A percentile compares a stretch with the other conserved stretches of the same genome.
phyloP scores from a whole-genome alignment of 148 eudicot species.

The Rheum nobile region DNA sequence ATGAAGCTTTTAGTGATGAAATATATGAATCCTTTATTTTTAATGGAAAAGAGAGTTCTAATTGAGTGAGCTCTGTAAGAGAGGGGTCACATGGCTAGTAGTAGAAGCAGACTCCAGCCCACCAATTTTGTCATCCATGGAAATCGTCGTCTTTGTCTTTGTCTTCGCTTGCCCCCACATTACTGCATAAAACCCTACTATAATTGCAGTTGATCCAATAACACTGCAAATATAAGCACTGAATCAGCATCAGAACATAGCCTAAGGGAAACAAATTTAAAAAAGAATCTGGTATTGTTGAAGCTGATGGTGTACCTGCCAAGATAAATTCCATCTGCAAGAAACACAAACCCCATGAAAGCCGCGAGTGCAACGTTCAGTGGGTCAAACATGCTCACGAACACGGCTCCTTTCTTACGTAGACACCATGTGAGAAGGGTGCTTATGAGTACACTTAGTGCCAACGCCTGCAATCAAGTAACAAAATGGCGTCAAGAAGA shows the following conservation, averaged over 20 bases:
- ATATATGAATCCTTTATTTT: no score
- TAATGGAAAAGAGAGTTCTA: neutral
- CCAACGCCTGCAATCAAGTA: neutral
- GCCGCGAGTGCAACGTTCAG: neutral
- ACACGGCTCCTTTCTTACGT: neutral
- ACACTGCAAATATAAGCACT: conserved; percentile 18
- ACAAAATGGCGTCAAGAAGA: no score
- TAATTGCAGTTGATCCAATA: conserved; percentile 24
- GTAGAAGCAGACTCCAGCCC: neutral
- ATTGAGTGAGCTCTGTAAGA: neutral
- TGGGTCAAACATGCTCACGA: conserved; percentile 3
- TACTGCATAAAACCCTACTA: conserved; percentile 28
- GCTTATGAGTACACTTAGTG: neutral
- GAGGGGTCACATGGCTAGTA: conserved; percentile 1
- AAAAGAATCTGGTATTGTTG: neutral
- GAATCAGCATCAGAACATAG: neutral
- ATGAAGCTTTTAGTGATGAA: no score
- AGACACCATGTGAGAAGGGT: neutral
- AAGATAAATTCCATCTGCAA: neutral
- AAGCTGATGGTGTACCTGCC: neutral
- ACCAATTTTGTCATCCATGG: neutral
- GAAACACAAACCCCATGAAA: conserved; percentile 3
- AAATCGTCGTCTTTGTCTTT: conserved; percentile 7
- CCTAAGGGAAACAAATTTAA: no score
- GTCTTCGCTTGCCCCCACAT: conserved; percentile 31